Evolutionary conservation across 106 monocot species (phyloP).

Genomic region (Cymbidium sinense): DNA sequence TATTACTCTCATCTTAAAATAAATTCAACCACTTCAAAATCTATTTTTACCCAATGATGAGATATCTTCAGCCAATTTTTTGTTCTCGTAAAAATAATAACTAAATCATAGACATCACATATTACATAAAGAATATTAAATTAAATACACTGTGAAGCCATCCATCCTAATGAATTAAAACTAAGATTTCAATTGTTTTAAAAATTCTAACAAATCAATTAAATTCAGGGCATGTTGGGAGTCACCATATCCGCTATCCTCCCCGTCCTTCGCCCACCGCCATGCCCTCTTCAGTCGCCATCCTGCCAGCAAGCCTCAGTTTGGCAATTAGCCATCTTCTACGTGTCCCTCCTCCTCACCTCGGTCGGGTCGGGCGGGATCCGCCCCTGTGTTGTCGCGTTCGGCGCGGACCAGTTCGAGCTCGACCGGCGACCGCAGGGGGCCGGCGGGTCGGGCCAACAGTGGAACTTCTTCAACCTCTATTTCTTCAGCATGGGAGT

Average conservation of each 20-base stretch:
- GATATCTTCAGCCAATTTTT: too few relatives aligned
- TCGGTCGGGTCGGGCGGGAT: slow-evolving; percentile 57
- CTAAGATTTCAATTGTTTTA: too few relatives aligned
- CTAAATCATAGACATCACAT: too few relatives aligned
- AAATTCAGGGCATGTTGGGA: slow-evolving; percentile 35
- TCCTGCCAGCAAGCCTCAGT: slow-evolving; percentile 15
- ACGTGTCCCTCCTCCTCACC: slow-evolving; percentile 37
- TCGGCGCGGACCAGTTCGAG: slow-evolving; percentile 65
- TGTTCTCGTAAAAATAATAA: too few relatives aligned
- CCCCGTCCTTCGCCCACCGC: slow-evolving; percentile 20
- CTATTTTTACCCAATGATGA: too few relatives aligned
- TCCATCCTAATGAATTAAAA: too few relatives aligned
- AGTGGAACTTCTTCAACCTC: slow-evolving; percentile 41
- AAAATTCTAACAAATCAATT: too few relatives aligned
- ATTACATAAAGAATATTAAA: too few relatives aligned
- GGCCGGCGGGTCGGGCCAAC: not conserved
- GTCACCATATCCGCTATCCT: slow-evolving; percentile 34
- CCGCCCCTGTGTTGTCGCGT: slow-evolving; percentile 55
- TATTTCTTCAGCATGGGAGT: slow-evolving; percentile 33
- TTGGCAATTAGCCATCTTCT: slow-evolving; percentile 34
- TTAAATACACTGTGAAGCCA: too few relatives aligned
- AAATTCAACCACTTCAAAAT: too few relatives aligned
- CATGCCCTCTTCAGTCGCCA: not conserved
- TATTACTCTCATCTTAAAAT: too few relatives aligned
- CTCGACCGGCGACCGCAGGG: not conserved